Conservation (phyloP, 2,329 filamentous ascomycete genomes). For the Cadophora sp. region DNA sequence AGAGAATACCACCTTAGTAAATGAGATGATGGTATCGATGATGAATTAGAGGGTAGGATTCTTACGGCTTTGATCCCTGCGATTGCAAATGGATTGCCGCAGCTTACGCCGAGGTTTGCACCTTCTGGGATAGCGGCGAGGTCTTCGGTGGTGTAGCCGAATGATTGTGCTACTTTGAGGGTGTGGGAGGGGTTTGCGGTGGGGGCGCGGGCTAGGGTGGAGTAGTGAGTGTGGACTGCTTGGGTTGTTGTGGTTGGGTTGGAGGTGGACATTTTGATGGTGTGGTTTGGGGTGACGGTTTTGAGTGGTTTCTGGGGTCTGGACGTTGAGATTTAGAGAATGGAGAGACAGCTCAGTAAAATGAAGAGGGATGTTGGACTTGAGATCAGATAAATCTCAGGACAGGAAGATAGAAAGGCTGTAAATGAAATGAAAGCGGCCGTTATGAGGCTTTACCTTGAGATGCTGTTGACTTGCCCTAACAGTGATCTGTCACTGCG, state of each 20-base stretch:
- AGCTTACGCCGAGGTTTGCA: constrained; percentile 37
- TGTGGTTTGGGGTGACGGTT: background rate
- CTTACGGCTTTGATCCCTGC: constrained; percentile 22
- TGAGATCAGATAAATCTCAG: too few species aligned
- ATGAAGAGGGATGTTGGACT: too few species aligned
- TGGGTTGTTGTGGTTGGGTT: too few species aligned
- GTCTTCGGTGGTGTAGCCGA: constrained; percentile 53
- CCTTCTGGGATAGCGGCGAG: constrained; percentile 31
- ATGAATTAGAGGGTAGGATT: too few species aligned
- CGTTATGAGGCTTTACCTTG: background rate
- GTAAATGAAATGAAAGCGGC: background rate
- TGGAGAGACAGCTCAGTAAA: too few species aligned
- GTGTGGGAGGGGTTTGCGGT: background rate
- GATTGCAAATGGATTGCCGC: constrained; percentile 33
- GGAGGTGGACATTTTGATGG: constrained; percentile 3
- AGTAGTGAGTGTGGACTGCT: constrained; percentile 23
- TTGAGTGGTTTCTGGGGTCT: background rate
- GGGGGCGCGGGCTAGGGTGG: constrained; percentile 17
- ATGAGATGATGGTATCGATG: background rate
- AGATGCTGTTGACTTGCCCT: background rate
- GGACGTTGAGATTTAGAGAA: too few species aligned
- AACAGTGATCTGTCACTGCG: background rate
- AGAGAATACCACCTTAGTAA: background rate
- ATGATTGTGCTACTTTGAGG: constrained; percentile 53
- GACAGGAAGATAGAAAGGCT: too few species aligned